Evolutionary conservation across 1,139 yeast species (phyloP).

Genomic region (Ogataea hybrid): DNA sequence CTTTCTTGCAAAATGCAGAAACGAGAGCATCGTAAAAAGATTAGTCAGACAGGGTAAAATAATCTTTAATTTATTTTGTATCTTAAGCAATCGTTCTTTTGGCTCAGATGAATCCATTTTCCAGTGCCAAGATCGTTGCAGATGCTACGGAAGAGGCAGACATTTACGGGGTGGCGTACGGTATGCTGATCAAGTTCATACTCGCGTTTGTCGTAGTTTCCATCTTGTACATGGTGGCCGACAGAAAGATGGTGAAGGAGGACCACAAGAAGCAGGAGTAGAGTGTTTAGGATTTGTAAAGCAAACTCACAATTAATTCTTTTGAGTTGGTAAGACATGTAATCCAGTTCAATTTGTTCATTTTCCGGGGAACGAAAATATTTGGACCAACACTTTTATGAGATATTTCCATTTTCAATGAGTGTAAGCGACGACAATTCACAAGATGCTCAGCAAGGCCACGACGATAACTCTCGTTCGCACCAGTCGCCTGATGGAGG

Average conservation of each 20-base stretch:
- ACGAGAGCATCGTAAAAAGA: constrained; percentile 3
- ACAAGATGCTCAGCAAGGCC: background rate
- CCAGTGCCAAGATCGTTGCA: constrained; percentile 15
- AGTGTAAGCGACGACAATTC: constrained; percentile 5
- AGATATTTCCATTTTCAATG: background rate
- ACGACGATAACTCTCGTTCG: background rate
- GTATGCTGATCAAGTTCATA: constrained; percentile 23
- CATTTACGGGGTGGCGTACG: constrained; percentile 13
- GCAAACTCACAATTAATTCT: too few relatives aligned
- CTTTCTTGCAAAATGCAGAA: constrained; percentile 2
- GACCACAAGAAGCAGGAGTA: constrained; percentile 5
- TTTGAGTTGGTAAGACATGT: background rate
- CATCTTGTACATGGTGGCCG: constrained; percentile 17
- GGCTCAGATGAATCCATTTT: constrained; percentile 17
- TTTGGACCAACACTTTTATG: background rate
- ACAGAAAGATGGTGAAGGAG: background rate
- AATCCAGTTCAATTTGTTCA: background rate
- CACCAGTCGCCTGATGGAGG: constrained; percentile 1
- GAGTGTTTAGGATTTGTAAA: background rate
- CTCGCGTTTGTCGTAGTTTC: constrained; percentile 23
- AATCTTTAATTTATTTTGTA: background rate
- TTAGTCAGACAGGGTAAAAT: background rate
- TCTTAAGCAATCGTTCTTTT: background rate
- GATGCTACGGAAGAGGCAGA: constrained; percentile 7
- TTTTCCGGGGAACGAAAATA: background rate